Percentiles rank a stretch among this genome's conserved stretches.
phyloP scores from a whole-genome alignment of 2,329 filamentous ascomycete species.

The Fusarium chaquense region DNA sequence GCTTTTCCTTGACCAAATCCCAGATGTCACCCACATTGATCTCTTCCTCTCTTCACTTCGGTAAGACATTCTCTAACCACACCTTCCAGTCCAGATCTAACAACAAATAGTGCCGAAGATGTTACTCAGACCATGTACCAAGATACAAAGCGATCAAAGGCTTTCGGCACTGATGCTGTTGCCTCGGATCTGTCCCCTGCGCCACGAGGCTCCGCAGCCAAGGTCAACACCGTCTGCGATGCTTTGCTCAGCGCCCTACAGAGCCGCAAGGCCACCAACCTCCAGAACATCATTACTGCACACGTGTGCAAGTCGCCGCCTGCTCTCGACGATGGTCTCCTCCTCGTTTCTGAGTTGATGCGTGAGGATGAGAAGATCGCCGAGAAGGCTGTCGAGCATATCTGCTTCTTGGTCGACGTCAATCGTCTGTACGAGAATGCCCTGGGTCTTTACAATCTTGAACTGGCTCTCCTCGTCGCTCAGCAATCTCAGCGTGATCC shows the following conservation, averaged over 20 bases:
- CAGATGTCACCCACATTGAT: conserved; percentile 85
- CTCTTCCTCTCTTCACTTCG: conserved; percentile 88
- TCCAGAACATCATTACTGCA: conserved; percentile 94
- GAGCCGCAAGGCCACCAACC: conserved; percentile 69
- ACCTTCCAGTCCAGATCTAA: conserved; percentile 32
- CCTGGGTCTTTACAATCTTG: conserved; percentile 90
- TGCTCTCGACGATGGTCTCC: conserved; percentile 86
- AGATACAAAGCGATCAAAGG: conserved; percentile 73
- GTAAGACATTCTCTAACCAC: conserved; percentile 58
- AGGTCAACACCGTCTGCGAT: conserved; percentile 91
- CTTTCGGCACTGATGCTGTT: conserved; percentile 2
- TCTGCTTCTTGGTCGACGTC: conserved; percentile 95
- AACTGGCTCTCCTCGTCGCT: conserved; percentile 88
- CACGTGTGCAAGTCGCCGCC: conserved; percentile 94
- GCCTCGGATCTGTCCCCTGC: conserved; percentile 27
- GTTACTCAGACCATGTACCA: conserved; percentile 94
- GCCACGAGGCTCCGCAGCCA: conserved; percentile 55
- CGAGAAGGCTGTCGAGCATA: conserved; percentile 93
- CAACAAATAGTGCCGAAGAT: conserved; percentile 78
- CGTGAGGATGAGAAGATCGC: conserved; percentile 76
- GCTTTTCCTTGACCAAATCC: conserved; percentile 85
- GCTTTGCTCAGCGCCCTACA: conserved; percentile 79
- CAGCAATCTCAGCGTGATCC: conserved; percentile 97
- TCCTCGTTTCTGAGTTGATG: conserved; percentile 80
- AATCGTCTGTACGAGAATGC: conserved; percentile 92